A percentile compares a stretch with the other conserved stretches of the same genome.
Conservation (phyloP, 2,329 filamentous ascomycete genomes). For the Periconia sp. region DNA sequence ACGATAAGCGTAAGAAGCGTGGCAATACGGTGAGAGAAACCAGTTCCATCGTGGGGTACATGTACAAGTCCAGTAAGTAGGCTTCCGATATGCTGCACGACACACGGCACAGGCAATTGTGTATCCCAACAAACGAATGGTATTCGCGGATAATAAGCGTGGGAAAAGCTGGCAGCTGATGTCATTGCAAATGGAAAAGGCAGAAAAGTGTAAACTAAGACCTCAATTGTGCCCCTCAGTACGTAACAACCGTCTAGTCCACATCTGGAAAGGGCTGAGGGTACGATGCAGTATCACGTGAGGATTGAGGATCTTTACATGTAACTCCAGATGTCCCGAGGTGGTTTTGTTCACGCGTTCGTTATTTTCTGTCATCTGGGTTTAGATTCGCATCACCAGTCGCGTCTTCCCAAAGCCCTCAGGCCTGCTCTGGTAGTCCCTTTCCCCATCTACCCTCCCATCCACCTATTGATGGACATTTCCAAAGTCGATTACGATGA, state of each 20-base stretch:
- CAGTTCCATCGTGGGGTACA: conserved; percentile 1
- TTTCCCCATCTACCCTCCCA: no score
- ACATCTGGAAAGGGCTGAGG: no score
- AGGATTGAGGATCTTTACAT: no score
- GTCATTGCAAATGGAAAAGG: background rate
- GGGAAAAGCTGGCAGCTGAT: conserved; percentile 3
- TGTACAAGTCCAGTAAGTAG: no score
- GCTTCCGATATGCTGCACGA: background rate
- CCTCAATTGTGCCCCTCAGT: background rate
- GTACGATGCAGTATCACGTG: background rate
- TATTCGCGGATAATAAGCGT: background rate
- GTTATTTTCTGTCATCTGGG: no score
- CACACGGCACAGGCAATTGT: background rate
- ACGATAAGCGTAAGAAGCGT: background rate
- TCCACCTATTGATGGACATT: no score
- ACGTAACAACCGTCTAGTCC: background rate
- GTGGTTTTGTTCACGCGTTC: no score
- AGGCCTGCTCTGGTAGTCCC: no score
- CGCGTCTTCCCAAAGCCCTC: no score
- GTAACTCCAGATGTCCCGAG: no score
- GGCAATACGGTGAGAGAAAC: background rate
- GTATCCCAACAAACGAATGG: background rate
- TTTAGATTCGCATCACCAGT: no score
- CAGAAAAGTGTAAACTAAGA: background rate
- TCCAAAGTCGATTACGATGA: no score